Conservation (phyloP, 1,284 basidiomycete species). For the Rhizopogon hawkerae region DNA sequence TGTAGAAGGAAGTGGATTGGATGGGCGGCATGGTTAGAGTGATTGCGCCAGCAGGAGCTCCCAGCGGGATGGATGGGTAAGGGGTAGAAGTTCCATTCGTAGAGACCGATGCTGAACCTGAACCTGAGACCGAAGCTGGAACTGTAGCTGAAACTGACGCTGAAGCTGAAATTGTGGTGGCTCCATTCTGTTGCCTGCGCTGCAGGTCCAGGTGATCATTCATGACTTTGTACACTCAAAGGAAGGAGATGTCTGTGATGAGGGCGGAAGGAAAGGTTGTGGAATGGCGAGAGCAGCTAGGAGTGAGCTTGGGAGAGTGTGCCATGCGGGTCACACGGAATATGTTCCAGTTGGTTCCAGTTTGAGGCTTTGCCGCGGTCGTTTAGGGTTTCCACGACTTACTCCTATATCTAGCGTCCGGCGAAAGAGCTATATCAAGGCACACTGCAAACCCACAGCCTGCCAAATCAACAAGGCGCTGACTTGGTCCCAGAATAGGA, state of each 20-base stretch:
- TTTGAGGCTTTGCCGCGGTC: background rate
- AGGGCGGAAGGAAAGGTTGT: background rate
- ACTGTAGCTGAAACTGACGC: background rate
- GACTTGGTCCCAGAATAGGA: background rate
- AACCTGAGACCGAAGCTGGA: background rate
- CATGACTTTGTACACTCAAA: constrained; percentile 3
- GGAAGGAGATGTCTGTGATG: constrained; percentile 15
- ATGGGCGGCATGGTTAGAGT: constrained; percentile 74
- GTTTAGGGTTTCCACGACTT: background rate
- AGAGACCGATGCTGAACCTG: constrained; percentile 23
- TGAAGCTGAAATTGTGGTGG: constrained; percentile 1
- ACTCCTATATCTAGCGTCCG: background rate
- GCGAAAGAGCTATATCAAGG: background rate
- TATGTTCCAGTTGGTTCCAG: background rate
- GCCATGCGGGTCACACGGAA: background rate
- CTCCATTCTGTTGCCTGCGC: constrained; percentile 4
- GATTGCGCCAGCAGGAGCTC: constrained; percentile 57
- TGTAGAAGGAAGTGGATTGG: constrained; percentile 79
- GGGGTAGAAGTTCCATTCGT: constrained; percentile 16
- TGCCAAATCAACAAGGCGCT: background rate
- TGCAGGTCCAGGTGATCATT: background rate
- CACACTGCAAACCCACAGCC: background rate
- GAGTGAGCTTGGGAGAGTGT: constrained; percentile 1
- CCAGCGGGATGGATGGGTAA: constrained; percentile 37
- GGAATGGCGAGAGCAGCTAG: background rate